Evolutionary conservation across 106 monocot genomes (phyloP), one percentile per base, ranked within the genome.

Genomic region (Alisma plantagoaquatica): DNA sequence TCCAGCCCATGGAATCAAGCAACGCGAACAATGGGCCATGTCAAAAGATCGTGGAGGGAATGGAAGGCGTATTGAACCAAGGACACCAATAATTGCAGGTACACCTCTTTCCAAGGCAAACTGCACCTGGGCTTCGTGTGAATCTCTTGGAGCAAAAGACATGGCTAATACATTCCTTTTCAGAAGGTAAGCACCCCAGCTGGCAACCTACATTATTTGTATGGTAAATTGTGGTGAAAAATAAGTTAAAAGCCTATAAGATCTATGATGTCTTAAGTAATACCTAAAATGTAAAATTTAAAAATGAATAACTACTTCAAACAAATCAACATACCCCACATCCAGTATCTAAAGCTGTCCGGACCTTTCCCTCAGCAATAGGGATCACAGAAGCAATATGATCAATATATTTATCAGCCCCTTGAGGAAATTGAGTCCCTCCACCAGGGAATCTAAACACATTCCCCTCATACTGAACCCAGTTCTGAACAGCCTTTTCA

Each of bases 81-180:
- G 54, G 1, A 70, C 70, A 33, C 70, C 70, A 54, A 70, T 70
- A 4, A 70, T 46, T 12, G 70, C 70, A 25, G 70, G 70, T 9
- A 70, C 70, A 62, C 70, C 70, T 38, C 70, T 61, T 53, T 70
- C 70, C 10, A 70, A 38, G 4, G 70, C 70, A 54, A 70, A 70
- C 42, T 70, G 62, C 10, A 70, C 62, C 47, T 70, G 70, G 0
- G 70, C 70, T 44, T 70, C 70, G 51, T 70, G 70, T 25, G 70
- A 70, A 17, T 70, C 70, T 18, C 70, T 61, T 45, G 70, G 70
- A 38, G 70, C 70, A 62, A 70, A 70, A 23, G 70, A 70, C 70
- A 70, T 70, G 1, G 70, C 62, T 19, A 70, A 23, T 4, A 70
- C 70, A 45, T 70, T 70, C 29, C 54, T 70, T 22, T 70, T 61